Percentiles rank a stretch among this genome's conserved stretches.
Conservation (phyloP, 371 early-diverging fungal species). For the Lichtheimia ornata region DNA sequence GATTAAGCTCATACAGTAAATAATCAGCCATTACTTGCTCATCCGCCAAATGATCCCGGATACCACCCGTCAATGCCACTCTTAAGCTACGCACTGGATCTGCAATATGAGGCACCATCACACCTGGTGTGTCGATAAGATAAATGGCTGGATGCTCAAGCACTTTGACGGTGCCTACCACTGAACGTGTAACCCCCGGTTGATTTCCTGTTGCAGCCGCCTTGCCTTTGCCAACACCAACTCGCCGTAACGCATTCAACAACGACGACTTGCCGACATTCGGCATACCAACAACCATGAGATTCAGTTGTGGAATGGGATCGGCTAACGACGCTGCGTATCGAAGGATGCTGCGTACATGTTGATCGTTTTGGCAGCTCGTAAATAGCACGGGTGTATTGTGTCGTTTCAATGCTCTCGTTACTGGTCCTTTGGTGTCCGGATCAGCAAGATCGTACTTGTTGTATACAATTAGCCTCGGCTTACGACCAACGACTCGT, state of each 20-base stretch:
- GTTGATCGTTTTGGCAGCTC: slow-evolving; percentile 60
- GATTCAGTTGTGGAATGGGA: slow-evolving; percentile 49
- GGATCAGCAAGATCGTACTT: slow-evolving; percentile 88
- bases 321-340: slow-evolving; percentile 57
- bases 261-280: slow-evolving; percentile 95
- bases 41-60: slow-evolving; percentile 84
- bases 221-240: slow-evolving; percentile 76
- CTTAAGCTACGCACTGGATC: slow-evolving; percentile 78
- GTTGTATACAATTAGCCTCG: slow-evolving; percentile 88
- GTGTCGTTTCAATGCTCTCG: slow-evolving; percentile 52
- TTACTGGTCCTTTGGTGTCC: slow-evolving; percentile 37
- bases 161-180: slow-evolving; percentile 85
- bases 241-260: slow-evolving; percentile 82
- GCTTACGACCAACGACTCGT: slow-evolving; percentile 60
- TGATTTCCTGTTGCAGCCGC: slow-evolving; percentile 84
- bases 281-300: slow-evolving; percentile 94
- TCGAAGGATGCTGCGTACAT: slow-evolving; percentile 67
- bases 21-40: slow-evolving; percentile 86
- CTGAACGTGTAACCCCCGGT: slow-evolving; percentile 88
- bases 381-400: slow-evolving; percentile 71
- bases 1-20: slow-evolving; percentile 82
- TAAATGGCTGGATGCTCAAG: slow-evolving; percentile 85
- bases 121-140: slow-evolving; percentile 90
- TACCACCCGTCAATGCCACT: slow-evolving; percentile 86
- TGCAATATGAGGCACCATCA: slow-evolving; percentile 83